These are phyloP conservation scores for Russula olivacea DNA, from an alignment of 768 basidiomycete species.

Conservation along the genomic window DNA sequence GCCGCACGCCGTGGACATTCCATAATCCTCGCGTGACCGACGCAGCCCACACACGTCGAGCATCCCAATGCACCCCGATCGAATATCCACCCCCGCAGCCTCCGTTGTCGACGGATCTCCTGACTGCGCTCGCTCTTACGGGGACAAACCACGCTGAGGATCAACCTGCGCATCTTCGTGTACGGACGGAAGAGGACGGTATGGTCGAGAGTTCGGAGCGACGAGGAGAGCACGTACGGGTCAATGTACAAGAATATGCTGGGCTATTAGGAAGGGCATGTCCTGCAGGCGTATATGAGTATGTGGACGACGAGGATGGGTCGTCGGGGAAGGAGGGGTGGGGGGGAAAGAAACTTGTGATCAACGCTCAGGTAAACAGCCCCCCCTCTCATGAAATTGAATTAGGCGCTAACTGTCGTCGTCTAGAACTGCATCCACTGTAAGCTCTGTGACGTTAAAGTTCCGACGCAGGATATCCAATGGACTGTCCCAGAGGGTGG, in stretches of 20 bases:
- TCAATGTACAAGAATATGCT: conserved; percentile 75
- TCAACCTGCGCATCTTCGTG: conserved; percentile 82
- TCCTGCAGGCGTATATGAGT: conserved; percentile 96
- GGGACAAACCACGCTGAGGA: conserved; percentile 98
- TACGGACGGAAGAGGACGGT: conserved; percentile 39
- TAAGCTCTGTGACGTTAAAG: conserved; percentile 95
- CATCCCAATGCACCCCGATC: conserved; percentile 64
- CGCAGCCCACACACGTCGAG: conserved; percentile 63
- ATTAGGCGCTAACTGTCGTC: conserved; percentile 26
- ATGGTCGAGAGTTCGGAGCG: conserved; percentile 40
- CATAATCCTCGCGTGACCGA: conserved; percentile 54
- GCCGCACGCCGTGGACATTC: conserved; percentile 90
- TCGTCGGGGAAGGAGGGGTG: conserved; percentile 49
- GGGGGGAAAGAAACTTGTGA: conserved; percentile 84
- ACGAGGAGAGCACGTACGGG: conserved; percentile 60
- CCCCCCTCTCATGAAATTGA: conserved; percentile 3
- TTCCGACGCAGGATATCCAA: conserved; percentile 92
- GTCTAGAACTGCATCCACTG: conserved; percentile 86
- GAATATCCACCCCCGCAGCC: conserved; percentile 84
- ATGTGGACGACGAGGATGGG: conserved; percentile 62
- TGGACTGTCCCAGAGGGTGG: conserved; percentile 97
- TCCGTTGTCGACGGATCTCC: conserved; percentile 85
- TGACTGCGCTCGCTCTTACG: conserved; percentile 85
- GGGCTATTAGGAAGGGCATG: conserved; percentile 86
- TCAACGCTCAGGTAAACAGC: conserved; percentile 83